Evolutionary conservation across 257 asterid species (phyloP).

Genomic region (Petunia secreta): DNA sequence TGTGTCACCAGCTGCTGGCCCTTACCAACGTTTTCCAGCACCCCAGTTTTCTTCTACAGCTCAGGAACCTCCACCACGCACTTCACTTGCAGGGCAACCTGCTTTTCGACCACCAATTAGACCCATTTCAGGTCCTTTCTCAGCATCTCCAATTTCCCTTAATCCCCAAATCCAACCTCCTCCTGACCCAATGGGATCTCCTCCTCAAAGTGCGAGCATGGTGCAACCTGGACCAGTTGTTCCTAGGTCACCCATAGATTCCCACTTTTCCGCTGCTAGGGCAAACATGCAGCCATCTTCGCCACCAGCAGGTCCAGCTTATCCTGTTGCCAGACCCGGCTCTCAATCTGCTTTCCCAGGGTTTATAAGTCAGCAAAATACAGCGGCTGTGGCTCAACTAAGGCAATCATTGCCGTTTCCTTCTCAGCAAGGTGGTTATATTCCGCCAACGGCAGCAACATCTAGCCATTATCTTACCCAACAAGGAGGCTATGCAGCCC

Average conservation of each 20-base stretch:
- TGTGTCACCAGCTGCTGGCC: constrained; percentile 62
- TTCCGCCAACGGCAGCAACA: constrained; percentile 45
- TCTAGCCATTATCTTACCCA: constrained; percentile 52
- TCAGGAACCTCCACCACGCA: constrained; percentile 49
- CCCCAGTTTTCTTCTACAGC: constrained; percentile 53
- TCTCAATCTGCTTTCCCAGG: constrained; percentile 55
- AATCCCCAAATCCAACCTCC: constrained; percentile 55
- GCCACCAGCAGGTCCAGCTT: constrained; percentile 52
- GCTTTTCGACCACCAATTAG: constrained; percentile 54
- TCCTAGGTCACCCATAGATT: constrained; percentile 48
- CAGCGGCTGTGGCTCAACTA: constrained; percentile 50
- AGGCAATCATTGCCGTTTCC: constrained; percentile 48
- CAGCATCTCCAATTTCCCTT: constrained; percentile 44
- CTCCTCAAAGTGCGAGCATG: constrained; percentile 58
- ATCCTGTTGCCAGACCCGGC: constrained; percentile 43
- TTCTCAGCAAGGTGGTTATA: constrained; percentile 59
- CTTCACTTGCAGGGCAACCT: constrained; percentile 50
- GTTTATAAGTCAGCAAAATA: constrained; percentile 51
- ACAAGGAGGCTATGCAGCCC: constrained; percentile 70
- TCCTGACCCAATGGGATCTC: constrained; percentile 60
- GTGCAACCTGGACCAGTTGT: constrained; percentile 45
- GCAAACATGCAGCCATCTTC: constrained; percentile 54
- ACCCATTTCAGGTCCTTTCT: constrained; percentile 48
- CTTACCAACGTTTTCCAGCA: constrained; percentile 56
- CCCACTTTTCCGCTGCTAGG: constrained; percentile 42